Evolutionary conservation across 257 asterid genomes (phyloP).

Genomic region (Fraxinus americana): DNA sequence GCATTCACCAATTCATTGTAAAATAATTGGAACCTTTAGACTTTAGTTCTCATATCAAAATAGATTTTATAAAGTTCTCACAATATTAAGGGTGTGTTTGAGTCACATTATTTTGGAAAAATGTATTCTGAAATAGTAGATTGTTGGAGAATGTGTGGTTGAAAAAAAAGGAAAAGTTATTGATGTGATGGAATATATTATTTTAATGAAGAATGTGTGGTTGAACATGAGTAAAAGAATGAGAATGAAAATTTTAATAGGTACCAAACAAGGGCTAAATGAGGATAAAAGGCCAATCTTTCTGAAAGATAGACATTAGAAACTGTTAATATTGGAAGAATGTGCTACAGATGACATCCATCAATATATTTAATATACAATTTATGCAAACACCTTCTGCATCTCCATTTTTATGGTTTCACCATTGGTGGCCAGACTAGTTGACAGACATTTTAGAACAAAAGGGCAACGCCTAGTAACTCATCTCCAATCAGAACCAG

Average conservation of each 20-base stretch:
- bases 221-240: too few relatives aligned
- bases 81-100: too few relatives aligned
- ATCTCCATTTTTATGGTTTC: not conserved
- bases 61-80: not conserved
- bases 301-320: not conserved
- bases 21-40: not conserved
- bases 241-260: too few relatives aligned
- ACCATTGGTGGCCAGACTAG: not conserved
- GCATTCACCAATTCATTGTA: not conserved
- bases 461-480: slow-evolving; percentile 2
- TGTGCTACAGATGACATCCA: not conserved
- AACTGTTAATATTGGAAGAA: not conserved
- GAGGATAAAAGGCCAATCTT: not conserved
- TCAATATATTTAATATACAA: too few relatives aligned
- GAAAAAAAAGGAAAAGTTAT: too few relatives aligned
- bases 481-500: slow-evolving; percentile 8
- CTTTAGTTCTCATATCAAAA: not conserved
- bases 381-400: not conserved
- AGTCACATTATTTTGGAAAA: too few relatives aligned
- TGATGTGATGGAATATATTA: too few relatives aligned
- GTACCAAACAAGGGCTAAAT: too few relatives aligned
- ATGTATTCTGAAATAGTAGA: too few relatives aligned
- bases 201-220: too few relatives aligned
- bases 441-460: not conserved
- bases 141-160: too few relatives aligned